A percentile compares a stretch with the other conserved stretches of the same genome.
phyloP scores from a whole-genome alignment of 73 alveolate genomes.

The Paramecium primaurelia region DNA sequence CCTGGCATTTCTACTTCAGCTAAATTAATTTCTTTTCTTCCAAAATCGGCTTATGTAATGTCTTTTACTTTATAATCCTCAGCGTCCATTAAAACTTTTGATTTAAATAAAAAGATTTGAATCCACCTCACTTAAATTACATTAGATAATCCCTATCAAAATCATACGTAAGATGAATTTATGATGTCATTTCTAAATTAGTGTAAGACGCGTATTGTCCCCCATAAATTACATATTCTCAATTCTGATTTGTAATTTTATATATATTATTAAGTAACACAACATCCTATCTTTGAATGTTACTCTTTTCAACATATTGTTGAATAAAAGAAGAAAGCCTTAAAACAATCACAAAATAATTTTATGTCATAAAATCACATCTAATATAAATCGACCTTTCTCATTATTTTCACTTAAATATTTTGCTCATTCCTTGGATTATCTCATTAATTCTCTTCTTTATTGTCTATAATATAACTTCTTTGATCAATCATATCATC shows the following conservation, averaged over 20 bases:
- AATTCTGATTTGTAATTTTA: not conserved
- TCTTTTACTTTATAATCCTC: conserved; percentile 83
- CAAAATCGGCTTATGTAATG: conserved; percentile 91
- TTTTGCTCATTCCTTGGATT: not conserved
- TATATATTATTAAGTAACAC: not conserved
- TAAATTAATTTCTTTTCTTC: conserved; percentile 91
- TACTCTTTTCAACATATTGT: not conserved
- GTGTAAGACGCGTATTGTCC: not conserved
- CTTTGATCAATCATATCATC: not conserved
- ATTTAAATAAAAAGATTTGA: conserved; percentile 16
- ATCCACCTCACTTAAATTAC: conserved; percentile 12
- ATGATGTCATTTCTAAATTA: conserved; percentile 1
- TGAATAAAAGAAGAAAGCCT: not conserved
- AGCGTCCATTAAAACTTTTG: conserved; percentile 47
- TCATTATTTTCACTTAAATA: not conserved
- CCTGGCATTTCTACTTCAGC: conserved; percentile 98
- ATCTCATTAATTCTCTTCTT: not conserved
- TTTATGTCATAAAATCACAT: conserved; percentile 4
- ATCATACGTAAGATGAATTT: not conserved
- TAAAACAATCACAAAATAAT: not conserved
- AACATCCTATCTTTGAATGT: not conserved
- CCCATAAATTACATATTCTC: not conserved
- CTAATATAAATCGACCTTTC: not conserved
- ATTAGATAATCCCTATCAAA: not conserved
- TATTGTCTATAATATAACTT: not conserved